Percentiles rank a stretch among this genome's conserved stretches.
Conservation (phyloP, 805 yeast species). For the Zygosaccharomyces rouxii region DNA sequence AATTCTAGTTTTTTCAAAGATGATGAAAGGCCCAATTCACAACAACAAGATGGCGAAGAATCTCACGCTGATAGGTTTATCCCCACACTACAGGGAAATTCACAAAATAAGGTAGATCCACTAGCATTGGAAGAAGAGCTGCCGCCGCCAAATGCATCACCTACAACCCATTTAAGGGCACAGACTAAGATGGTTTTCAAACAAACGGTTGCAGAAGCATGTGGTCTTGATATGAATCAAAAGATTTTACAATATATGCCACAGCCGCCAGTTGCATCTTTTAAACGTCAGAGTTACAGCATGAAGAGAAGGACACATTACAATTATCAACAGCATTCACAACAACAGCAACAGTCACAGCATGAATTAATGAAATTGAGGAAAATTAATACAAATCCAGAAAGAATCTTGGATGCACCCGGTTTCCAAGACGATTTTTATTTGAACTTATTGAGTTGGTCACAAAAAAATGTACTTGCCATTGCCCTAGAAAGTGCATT, state of each 20-base stretch:
- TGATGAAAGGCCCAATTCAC: slow-evolving; percentile 21
- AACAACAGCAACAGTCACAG: slow-evolving; percentile 37
- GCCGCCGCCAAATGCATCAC: slow-evolving; percentile 47
- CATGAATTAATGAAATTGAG: slow-evolving; percentile 63
- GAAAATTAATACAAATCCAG: slow-evolving; percentile 82
- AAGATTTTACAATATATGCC: slow-evolving; percentile 84
- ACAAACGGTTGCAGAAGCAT: slow-evolving; percentile 86
- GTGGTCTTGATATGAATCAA: slow-evolving; percentile 80
- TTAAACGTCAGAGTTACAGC: slow-evolving; percentile 27
- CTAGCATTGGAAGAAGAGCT: slow-evolving; percentile 35
- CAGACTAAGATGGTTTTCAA: slow-evolving; percentile 51
- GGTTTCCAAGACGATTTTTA: slow-evolving; percentile 92
- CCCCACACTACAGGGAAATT: slow-evolving; percentile 50
- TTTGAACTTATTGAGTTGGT: slow-evolving; percentile 83
- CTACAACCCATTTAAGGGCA: slow-evolving; percentile 41
- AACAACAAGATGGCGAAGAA: slow-evolving; percentile 20
- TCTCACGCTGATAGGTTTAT: slow-evolving; percentile 52
- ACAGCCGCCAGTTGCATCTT: slow-evolving; percentile 60
- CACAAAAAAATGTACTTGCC: slow-evolving; percentile 72
- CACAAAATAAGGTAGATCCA: slow-evolving; percentile 32
- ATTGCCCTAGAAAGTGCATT: slow-evolving; percentile 81
- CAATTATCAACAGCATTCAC: slow-evolving; percentile 34
- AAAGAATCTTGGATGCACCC: slow-evolving; percentile 92
- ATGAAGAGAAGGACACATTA: slow-evolving; percentile 32
- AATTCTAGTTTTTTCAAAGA: slow-evolving; percentile 33